phyloP scores from a whole-genome alignment of 1,284 basidiomycete species.

The Cryptococcus sp. region DNA sequence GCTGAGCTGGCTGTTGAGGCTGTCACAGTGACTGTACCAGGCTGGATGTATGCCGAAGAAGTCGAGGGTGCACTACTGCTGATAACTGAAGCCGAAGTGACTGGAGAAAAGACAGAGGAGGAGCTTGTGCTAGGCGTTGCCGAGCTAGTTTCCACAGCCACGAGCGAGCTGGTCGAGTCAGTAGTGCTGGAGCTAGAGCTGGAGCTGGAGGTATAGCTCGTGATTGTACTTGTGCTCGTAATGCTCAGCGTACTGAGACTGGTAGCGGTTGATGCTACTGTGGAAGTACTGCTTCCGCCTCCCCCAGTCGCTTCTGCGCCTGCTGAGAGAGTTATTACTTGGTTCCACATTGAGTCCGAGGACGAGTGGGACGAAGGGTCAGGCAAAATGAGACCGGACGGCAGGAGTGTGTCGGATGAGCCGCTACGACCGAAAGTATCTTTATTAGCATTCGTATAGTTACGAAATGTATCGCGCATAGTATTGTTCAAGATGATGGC shows the following conservation, averaged over 20 bases:
- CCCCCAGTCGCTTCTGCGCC: conserved; percentile 4
- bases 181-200: neutral
- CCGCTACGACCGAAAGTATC: conserved; percentile 4
- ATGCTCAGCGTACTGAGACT: neutral
- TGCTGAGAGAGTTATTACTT: conserved; percentile 11
- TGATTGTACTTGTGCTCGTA: neutral
- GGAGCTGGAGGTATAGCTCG: neutral
- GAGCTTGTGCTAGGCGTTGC: no score
- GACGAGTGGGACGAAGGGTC: conserved; percentile 14
- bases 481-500: neutral
- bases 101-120: no score
- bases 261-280: neutral
- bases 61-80: no score
- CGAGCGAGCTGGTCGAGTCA: neutral
- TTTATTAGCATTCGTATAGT: no score
- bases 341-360: conserved; percentile 20
- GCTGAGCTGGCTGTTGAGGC: no score
- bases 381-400: conserved; percentile 25
- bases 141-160: neutral
- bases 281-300: neutral
- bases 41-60: no score
- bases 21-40: no score
- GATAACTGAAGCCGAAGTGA: no score
- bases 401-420: conserved; percentile 16
- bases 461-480: neutral